These are phyloP conservation scores for Aspergillus sclerotioniger DNA, from an alignment of 495 filamentous ascomycete species.

Conservation along the genomic window DNA sequence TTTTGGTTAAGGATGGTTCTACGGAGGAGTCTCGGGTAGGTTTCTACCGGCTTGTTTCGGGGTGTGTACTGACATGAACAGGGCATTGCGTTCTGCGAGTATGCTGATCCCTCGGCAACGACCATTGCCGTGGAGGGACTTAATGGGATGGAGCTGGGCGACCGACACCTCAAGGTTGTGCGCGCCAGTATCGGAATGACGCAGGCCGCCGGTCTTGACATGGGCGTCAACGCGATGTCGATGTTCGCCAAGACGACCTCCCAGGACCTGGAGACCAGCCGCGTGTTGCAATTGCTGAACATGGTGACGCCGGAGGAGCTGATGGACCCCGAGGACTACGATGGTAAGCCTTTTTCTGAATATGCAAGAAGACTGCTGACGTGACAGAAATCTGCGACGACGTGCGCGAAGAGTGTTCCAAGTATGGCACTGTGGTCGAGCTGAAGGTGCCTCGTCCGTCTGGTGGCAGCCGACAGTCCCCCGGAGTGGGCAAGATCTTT, in stretches of 20 bases:
- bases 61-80: conserved; percentile 36
- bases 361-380: conserved; percentile 3
- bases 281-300: conserved; percentile 89
- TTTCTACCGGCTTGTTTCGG: conserved; percentile 9
- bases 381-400: conserved; percentile 86
- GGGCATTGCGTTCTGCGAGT: conserved; percentile 98
- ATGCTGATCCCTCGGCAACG: conserved; percentile 71
- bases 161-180: conserved; percentile 77
- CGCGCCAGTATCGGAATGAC: conserved; percentile 90
- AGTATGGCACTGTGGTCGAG: conserved; percentile 79
- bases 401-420: conserved; percentile 84
- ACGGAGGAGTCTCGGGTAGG: conserved; percentile 88
- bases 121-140: conserved; percentile 87
- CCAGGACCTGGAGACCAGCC: conserved; percentile 67
- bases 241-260: conserved; percentile 95
- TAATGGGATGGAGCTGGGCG: conserved; percentile 88
- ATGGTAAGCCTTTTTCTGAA: conserved; percentile 53
- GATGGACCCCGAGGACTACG: conserved; percentile 89
- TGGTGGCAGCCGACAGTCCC: conserved; percentile 73
- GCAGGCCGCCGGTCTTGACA: conserved; percentile 84
- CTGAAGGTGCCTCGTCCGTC: conserved; percentile 89
- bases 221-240: conserved; percentile 97
- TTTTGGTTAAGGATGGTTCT: conserved; percentile 81
- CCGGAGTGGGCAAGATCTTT: conserved; percentile 96
- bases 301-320: conserved; percentile 98